phyloP scores from a whole-genome alignment of 495 filamentous ascomycete genomes.

The Penicillium crystallinum region DNA sequence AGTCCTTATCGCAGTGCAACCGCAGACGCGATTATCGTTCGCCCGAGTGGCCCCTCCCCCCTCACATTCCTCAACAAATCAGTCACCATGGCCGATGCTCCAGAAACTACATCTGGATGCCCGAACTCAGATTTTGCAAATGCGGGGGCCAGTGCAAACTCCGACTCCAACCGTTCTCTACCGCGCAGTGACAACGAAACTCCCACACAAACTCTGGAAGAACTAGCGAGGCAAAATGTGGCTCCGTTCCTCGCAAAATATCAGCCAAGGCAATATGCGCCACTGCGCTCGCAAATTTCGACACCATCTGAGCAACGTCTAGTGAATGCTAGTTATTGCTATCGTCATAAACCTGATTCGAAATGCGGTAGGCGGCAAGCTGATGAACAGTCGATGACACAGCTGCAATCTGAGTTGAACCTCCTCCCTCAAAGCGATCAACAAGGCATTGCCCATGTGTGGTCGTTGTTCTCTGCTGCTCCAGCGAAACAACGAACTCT shows the following conservation, averaged over 20 bases:
- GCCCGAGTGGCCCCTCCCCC: not conserved
- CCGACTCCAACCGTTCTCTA: slow-evolving; percentile 21
- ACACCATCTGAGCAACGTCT: slow-evolving; percentile 31
- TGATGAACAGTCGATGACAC: slow-evolving; percentile 92
- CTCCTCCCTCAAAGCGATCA: slow-evolving; percentile 76
- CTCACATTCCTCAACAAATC: not conserved
- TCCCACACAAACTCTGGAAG: slow-evolving; percentile 32
- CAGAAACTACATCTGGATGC: not conserved
- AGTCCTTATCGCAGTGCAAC: not conserved
- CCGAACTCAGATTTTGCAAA: not conserved
- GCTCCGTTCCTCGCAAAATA: slow-evolving; percentile 82
- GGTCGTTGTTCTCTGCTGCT: slow-evolving; percentile 95
- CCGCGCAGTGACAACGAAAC: slow-evolving; percentile 16
- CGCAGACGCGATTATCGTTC: not conserved
- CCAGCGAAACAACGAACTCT: slow-evolving; percentile 89
- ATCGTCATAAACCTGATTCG: slow-evolving; percentile 88
- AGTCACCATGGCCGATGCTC: not conserved
- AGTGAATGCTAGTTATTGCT: slow-evolving; percentile 85
- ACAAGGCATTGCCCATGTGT: slow-evolving; percentile 89
- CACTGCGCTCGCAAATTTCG: slow-evolving; percentile 42
- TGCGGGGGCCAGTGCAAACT: slow-evolving; percentile 6
- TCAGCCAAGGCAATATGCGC: slow-evolving; percentile 78
- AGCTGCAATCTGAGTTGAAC: slow-evolving; percentile 84
- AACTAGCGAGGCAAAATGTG: slow-evolving; percentile 52
- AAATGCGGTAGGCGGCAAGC: slow-evolving; percentile 84